Evolutionary conservation across 257 asterid genomes (phyloP), one percentile per base, ranked within the genome.

Genomic region (Petunia axillaris): DNA sequence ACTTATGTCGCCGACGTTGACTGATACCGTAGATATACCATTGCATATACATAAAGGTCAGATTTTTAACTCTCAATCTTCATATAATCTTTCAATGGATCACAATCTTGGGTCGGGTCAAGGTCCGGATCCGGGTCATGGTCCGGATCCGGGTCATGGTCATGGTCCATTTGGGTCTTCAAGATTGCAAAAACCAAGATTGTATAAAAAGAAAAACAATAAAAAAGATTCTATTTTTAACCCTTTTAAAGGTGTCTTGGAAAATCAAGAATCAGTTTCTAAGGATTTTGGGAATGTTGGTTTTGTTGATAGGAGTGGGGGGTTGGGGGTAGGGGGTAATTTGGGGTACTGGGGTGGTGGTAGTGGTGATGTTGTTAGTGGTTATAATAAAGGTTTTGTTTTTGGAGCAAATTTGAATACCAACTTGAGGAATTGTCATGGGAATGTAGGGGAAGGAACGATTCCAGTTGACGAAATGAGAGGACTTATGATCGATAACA

Each of bases 1-100:
- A 90, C 93, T 76, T 83, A 79, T 88, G 86, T 86, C 84, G 84
- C 92, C 85, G 81, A 86, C 91, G 89, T 53, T 80, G 89, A 88
- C 87, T 86, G 92, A 90, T 85, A 78, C 90, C 85, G 85, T 84
- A 9, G 55, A 65, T 64, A 25, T 25, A 25, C 25, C 25, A 25
- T 66, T 75, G 59, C 75, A 60, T 57, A 80, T 35, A 9, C 77
- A 39, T 79, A 60, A 86, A 87, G 93, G 91, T 86, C 89, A 82
- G 91, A 75, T 80, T 82, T 77, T 85, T 73, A 67, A 63, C 53
- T 38, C 81, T 79, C 81, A 76, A 36, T 43, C 74, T 81, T 13
- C 74, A 38, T 41, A 14, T 57, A 79, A 79, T 78, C 13, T 14
- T 46, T 78, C 60, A 74, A 92, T 93, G 97, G 98, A 93, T 87